These are phyloP conservation scores for Chlorophyllum brunneum DNA, from an alignment of 768 basidiomycete genomes.

Conservation along the genomic window DNA sequence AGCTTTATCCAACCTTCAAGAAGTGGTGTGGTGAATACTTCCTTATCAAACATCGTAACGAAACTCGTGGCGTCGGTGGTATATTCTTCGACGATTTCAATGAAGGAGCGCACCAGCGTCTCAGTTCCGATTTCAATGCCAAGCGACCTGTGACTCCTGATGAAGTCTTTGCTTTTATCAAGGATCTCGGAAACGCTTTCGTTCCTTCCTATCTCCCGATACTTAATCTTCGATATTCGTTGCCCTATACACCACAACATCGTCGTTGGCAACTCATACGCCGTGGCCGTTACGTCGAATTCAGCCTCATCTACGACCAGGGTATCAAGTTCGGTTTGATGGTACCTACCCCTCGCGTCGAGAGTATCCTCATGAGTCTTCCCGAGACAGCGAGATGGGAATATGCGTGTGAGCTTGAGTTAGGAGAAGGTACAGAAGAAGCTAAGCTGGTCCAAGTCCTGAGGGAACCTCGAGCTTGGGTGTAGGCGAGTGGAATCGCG, in stretches of 20 bases:
- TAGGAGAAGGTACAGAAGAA: constrained; percentile 60
- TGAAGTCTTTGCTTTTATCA: constrained; percentile 75
- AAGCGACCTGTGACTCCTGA: constrained; percentile 54
- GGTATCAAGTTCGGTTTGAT: constrained; percentile 85
- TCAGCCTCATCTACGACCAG: constrained; percentile 83
- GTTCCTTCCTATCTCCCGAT: constrained; percentile 90
- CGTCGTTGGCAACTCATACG: constrained; percentile 93
- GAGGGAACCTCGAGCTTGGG: constrained; percentile 65
- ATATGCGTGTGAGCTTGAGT: constrained; percentile 76
- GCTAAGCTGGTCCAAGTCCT: constrained; percentile 59
- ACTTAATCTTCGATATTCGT: constrained; percentile 51
- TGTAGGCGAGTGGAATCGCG: no score
- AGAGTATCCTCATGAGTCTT: constrained; percentile 88
- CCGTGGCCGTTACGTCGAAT: constrained; percentile 93
- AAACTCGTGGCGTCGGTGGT: constrained; percentile 88
- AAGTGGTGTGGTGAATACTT: constrained; percentile 99
- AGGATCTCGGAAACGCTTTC: constrained; percentile 73
- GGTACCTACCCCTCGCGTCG: constrained; percentile 83
- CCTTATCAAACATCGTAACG: constrained; percentile 81
- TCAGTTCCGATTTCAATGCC: constrained; percentile 34
- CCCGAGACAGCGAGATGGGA: constrained; percentile 90
- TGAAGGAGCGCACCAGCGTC: constrained; percentile 58
- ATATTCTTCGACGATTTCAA: constrained; percentile 96
- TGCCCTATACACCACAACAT: constrained; percentile 58
- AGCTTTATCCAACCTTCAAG: constrained; percentile 79